A percentile compares a stretch with the other conserved stretches of the same genome.
phyloP scores from a whole-genome alignment of 805 yeast genomes.

The Candida sithepensis region DNA sequence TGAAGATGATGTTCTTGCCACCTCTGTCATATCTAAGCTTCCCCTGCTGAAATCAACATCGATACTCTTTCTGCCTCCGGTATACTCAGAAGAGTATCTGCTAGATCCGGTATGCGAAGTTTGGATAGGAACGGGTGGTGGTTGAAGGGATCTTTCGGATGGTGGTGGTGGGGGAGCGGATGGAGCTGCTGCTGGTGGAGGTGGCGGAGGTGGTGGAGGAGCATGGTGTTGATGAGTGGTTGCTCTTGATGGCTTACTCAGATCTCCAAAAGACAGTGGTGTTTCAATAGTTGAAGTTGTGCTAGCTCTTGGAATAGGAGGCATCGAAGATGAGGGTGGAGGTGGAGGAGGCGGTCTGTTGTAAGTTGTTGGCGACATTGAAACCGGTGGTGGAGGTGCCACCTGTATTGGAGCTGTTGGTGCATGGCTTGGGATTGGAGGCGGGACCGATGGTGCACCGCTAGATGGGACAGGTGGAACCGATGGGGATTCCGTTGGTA shows the following conservation, averaged over 20 bases:
- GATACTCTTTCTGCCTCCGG: slow-evolving; percentile 6
- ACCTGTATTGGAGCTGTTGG: background rate
- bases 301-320: slow-evolving; percentile 22
- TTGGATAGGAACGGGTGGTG: background rate
- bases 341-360: slow-evolving; percentile 15
- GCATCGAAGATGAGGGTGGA: slow-evolving; percentile 22
- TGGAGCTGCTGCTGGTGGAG: slow-evolving; percentile 2
- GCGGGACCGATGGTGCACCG: slow-evolving; percentile 17
- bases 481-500: slow-evolving; percentile 11
- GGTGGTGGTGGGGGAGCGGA: background rate
- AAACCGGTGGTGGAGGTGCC: slow-evolving; percentile 17
- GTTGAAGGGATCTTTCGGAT: background rate
- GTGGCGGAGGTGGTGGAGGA: slow-evolving; percentile 14
- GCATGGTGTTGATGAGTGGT: slow-evolving; percentile 6
- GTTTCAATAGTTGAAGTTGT: slow-evolving; percentile 10
- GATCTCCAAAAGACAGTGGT: slow-evolving; percentile 9
- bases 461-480: slow-evolving; percentile 1
- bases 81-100: slow-evolving; percentile 3
- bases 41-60: slow-evolving; percentile 3
- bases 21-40: slow-evolving; percentile 9
- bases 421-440: slow-evolving; percentile 12
- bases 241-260: background rate
- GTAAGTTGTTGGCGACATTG: slow-evolving; percentile 19
- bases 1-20: slow-evolving; percentile 11
- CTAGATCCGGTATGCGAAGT: slow-evolving; percentile 20